These are phyloP conservation scores for Glycine latifolia DNA, from an alignment of 306 rosid species.

Conservation along the genomic window DNA sequence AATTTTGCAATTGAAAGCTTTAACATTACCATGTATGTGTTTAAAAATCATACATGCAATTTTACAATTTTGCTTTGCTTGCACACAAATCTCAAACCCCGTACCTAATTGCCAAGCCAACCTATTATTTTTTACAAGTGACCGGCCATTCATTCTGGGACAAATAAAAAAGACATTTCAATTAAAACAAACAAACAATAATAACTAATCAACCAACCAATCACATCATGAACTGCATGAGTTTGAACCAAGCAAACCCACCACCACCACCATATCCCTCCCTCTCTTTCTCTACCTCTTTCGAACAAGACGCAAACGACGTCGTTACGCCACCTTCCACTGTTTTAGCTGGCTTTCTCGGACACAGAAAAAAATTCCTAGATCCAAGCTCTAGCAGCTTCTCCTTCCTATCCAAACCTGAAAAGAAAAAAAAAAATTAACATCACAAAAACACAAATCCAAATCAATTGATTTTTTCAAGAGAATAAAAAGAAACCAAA, in stretches of 20 bases:
- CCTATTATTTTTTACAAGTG: conserved; percentile 32
- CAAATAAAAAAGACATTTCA: neutral
- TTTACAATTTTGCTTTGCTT: neutral
- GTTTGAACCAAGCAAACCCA: conserved; percentile 67
- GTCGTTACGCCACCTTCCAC: conserved; percentile 46
- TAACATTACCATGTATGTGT: neutral
- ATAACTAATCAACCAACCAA: neutral
- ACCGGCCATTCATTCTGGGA: neutral
- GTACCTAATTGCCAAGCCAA: conserved; percentile 26
- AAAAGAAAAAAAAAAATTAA: too few species aligned
- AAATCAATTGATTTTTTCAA: too few species aligned
- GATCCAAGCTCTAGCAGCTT: conserved; percentile 72
- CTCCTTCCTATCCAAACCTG: conserved; percentile 75
- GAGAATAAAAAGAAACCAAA: too few species aligned
- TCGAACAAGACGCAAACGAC: conserved; percentile 63
- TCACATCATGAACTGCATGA: conserved; percentile 69
- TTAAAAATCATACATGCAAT: neutral
- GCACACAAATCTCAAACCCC: neutral
- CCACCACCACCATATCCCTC: conserved; percentile 8
- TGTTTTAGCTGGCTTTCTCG: conserved; percentile 14
- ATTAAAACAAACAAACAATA: neutral
- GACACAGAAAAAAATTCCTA: conserved; percentile 80
- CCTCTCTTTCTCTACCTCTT: conserved; percentile 53
- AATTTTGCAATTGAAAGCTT: neutral
- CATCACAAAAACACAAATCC: conserved; percentile 3